Evolutionary conservation across 1,139 yeast species (phyloP).

Genomic region (Saccharomyces pastorianus): DNA sequence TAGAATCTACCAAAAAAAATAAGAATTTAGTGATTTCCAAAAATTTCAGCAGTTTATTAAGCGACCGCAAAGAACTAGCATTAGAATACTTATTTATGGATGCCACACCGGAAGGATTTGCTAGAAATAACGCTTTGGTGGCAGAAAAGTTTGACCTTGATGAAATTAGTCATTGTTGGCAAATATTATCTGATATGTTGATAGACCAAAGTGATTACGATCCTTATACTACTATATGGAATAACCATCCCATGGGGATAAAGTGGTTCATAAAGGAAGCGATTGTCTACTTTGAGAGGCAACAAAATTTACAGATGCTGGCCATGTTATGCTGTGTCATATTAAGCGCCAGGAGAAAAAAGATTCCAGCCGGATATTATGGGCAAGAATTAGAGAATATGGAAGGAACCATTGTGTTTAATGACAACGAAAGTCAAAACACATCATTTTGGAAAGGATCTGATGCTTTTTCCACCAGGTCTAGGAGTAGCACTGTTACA

Average conservation of each 20-base stretch:
- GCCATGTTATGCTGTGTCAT: conserved; percentile 77
- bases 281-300: conserved; percentile 54
- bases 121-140: conserved; percentile 62
- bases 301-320: conserved; percentile 75
- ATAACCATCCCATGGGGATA: conserved; percentile 75
- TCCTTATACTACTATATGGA: conserved; percentile 55
- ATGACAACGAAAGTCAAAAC: conserved; percentile 7
- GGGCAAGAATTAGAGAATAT: neutral
- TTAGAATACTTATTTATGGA: conserved; percentile 67
- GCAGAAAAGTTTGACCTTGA: conserved; percentile 56
- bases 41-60: conserved; percentile 65
- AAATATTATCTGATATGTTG: conserved; percentile 38
- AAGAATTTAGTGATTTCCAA: conserved; percentile 53
- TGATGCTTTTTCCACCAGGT: neutral
- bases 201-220: conserved; percentile 21
- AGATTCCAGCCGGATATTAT: neutral
- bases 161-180: conserved; percentile 75
- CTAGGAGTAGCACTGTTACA: conserved; percentile 10
- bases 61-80: conserved; percentile 72
- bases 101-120: conserved; percentile 54
- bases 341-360: conserved; percentile 17
- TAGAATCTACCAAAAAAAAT: conserved; percentile 21
- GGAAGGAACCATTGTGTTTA: conserved; percentile 18
- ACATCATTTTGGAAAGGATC: neutral
- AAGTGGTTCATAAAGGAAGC: conserved; percentile 61